Evolutionary conservation across 768 basidiomycete genomes (phyloP), one percentile per base, ranked within the genome.

Genomic region (Boletus eberwhitei): DNA sequence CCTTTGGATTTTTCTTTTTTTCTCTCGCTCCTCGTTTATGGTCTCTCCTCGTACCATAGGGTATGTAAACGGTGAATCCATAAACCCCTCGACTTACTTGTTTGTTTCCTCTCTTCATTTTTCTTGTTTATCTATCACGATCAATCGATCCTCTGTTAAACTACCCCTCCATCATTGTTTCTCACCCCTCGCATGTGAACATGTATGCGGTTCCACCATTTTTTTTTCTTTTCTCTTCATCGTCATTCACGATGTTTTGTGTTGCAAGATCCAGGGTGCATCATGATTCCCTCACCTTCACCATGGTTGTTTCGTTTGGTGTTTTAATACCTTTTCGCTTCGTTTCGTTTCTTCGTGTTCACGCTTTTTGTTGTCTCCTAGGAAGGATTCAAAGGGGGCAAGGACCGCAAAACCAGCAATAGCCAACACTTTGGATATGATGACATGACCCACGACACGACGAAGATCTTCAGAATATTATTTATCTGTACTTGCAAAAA

Each of bases 101-200:
- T 21, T 19, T 4, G 5, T 34, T 21, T 34, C 2, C 24, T 8
- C 21, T 12, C 5, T 11, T 29, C 5, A 2, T 36, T 19, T 4
- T 17, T 17, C 12, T 46, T 60, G 52, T 40, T 37, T 60, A 62
- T 58, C 48, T 60, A 62, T 48, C 17, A 24, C 14, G 34, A 43
- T 31, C 37, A 29, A 32, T 31, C 7, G 57, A 38, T 47, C 39
- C 54, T 8, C 11, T 39, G 17, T 24, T 52, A 37, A 43, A 32
- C 19, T 32, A 8, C 16, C 22, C 21, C 9, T 21, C 12, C n/a
- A 26, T 26, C 29, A n/a, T 24, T 19, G 19, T 39, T 31, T 14
- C 24, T 24, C 8, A 4, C 38, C 42, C 17, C 16, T 21, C 26
- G 24, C 39, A 44, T 26, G 24, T 26, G 1, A 14, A 26, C 8